A percentile compares a stretch with the other conserved stretches of the same genome.
These are phyloP conservation scores for Choiromyces venosus DNA, from an alignment of 495 filamentous ascomycete genomes.

Conservation along the genomic window DNA sequence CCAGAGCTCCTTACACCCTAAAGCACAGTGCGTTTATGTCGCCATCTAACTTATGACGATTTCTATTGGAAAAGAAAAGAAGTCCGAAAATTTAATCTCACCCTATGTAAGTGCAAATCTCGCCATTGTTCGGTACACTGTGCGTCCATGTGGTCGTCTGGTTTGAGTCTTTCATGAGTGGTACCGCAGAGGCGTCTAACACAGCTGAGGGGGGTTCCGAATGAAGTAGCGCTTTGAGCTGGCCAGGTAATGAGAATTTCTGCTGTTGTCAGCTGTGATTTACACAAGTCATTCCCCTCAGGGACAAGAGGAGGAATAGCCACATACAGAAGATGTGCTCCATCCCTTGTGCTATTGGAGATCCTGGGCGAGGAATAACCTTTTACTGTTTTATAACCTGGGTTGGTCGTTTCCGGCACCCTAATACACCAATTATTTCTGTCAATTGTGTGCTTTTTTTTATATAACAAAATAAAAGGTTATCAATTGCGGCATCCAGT, in stretches of 20 bases:
- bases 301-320: background rate
- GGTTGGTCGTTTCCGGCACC: background rate
- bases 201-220: background rate
- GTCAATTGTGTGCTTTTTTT: background rate
- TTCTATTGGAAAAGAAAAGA: background rate
- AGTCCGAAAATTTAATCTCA: background rate
- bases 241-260: background rate
- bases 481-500: background rate
- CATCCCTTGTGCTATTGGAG: background rate
- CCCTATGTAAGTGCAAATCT: background rate
- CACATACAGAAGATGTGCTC: background rate
- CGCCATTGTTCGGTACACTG: too few species aligned
- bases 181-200: background rate
- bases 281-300: background rate
- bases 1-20: background rate
- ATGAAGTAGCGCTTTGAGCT: background rate
- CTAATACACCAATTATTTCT: background rate
- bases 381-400: background rate
- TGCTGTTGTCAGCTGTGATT: background rate
- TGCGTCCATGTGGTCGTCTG: background rate
- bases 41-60: background rate
- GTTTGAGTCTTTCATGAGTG: background rate
- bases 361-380: background rate
- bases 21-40: background rate
- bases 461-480: background rate